Evolutionary conservation across 2,329 filamentous ascomycete genomes (phyloP).

Genomic region (Chaetothyriales sp.): DNA sequence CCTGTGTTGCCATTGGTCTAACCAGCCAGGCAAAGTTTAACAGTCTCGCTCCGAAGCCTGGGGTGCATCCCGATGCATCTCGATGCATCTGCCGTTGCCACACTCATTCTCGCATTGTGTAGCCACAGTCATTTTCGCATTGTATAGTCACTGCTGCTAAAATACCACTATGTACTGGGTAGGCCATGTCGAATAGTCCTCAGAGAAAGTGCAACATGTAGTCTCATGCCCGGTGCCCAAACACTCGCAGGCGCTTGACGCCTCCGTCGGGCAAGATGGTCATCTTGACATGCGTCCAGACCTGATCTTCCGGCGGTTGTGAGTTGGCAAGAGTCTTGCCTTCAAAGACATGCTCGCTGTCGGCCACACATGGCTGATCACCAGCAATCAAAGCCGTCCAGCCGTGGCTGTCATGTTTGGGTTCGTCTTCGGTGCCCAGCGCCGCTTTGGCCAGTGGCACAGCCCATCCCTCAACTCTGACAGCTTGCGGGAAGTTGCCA

Average conservation of each 20-base stretch:
- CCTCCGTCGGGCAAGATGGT: conserved; percentile 89
- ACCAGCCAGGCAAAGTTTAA: too few relatives aligned
- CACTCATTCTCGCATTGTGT: too few relatives aligned
- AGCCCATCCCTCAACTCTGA: conserved; percentile 27
- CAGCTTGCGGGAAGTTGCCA: conserved; percentile 31
- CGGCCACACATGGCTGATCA: conserved; percentile 26
- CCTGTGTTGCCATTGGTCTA: too few relatives aligned
- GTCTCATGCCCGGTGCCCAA: conserved; percentile 44
- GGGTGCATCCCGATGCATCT: too few relatives aligned
- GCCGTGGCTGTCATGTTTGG: conserved; percentile 22
- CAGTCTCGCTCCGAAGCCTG: too few relatives aligned
- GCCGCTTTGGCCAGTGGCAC: conserved; percentile 15
- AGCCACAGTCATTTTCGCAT: too few relatives aligned
- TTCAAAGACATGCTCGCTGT: conserved; percentile 30
- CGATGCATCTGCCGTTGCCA: too few relatives aligned
- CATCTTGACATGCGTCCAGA: conserved; percentile 73
- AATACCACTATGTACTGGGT: too few relatives aligned
- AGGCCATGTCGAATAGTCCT: too few relatives aligned
- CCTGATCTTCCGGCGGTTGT: conserved; percentile 58
- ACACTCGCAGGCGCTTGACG: conserved; percentile 71
- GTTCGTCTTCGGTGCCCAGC: conserved; percentile 19
- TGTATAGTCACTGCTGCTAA: too few relatives aligned
- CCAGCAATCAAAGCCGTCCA: conserved; percentile 27
- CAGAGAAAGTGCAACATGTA: neutral
- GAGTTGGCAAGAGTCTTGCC: conserved; percentile 21